Evolutionary conservation across 2,329 filamentous ascomycete species (phyloP), one percentile per base, ranked within the genome.

Genomic region (Colletotrichum trifolii): DNA sequence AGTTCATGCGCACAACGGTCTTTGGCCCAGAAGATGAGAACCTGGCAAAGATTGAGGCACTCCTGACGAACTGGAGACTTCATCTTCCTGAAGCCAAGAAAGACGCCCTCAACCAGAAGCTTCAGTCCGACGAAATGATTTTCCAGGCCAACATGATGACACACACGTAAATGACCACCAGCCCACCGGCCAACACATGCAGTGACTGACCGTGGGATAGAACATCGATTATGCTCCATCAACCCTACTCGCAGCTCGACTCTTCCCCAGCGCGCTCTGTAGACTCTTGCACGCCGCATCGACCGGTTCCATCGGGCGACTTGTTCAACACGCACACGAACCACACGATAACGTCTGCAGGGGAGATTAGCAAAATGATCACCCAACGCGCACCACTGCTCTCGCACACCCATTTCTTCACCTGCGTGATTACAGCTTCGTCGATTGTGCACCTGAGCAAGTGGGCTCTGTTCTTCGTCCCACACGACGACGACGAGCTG

Each of bases 101-200:
- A 60, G 87, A 92, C 66, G 83, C 92, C 13, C 81, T 96, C 57
- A 86, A 88, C 64, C 85, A 86, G 67, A 87, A 90, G 70, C 90
- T 92, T 38, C 85, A 88, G 57, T 83, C 94, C 10, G 94, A 97
- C 74, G 93, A 97, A 77, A 91, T 97, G 85, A 89, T 97, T 77
- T 97, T 97, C 78, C 93, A 96, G 75, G 94, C 92, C 1, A 90
- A 92, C 68, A 95, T 96, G 87, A 92, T 97, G 71, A 85, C 81
- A 38, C 79, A 87, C 67, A 84, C 85, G 82, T 83, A 75, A 71
- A n/a, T 17, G 6, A 25, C 8, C n/a, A 17, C 25, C 13, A 12
- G 13, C 42, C n/a, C 17, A 7, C 11, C 25, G 25, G 50, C 33
- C 25, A 25, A 34, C n/a, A 38, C 43, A 39, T 25, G 25, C 25